Conservation (phyloP, 169 alveolate genomes). For the Plasmodium knowlesi region DNA sequence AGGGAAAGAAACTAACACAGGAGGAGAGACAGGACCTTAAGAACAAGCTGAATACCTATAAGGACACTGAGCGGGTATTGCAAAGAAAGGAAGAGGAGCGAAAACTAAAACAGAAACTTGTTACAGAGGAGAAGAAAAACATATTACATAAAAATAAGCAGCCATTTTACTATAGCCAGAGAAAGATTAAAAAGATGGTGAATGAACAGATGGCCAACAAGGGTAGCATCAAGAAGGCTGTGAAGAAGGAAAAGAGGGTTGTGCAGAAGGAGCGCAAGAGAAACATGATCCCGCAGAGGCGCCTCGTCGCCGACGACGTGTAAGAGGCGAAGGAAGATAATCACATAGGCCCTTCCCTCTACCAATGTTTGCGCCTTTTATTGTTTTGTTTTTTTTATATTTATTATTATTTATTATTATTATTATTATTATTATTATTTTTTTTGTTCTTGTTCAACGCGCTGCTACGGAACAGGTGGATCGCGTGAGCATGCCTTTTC, state of each 20-base stretch:
- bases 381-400: too few species aligned
- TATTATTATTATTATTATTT: too few species aligned
- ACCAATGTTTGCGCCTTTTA: neutral
- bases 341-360: neutral
- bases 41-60: slow-evolving; percentile 32
- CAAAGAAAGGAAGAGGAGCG: slow-evolving; percentile 62
- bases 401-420: too few species aligned
- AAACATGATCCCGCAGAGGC: slow-evolving; percentile 37
- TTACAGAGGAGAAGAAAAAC: slow-evolving; percentile 37
- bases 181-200: slow-evolving; percentile 49
- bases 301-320: neutral
- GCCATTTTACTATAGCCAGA: slow-evolving; percentile 52
- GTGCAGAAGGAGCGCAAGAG: slow-evolving; percentile 44
- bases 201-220: slow-evolving; percentile 27
- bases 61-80: slow-evolving; percentile 5
- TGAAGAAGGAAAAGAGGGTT: slow-evolving; percentile 33
- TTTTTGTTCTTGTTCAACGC: neutral
- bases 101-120: slow-evolving; percentile 29
- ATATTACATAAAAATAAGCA: slow-evolving; percentile 37
- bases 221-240: slow-evolving; percentile 21
- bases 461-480: neutral
- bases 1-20: slow-evolving; percentile 24
- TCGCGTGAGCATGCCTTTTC: neutral
- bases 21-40: slow-evolving; percentile 42
- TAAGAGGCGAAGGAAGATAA: neutral